Evolutionary conservation across 139 green algal genomes (phyloP), one percentile per base, ranked within the genome.

Genomic region (Chlorella sp.): DNA sequence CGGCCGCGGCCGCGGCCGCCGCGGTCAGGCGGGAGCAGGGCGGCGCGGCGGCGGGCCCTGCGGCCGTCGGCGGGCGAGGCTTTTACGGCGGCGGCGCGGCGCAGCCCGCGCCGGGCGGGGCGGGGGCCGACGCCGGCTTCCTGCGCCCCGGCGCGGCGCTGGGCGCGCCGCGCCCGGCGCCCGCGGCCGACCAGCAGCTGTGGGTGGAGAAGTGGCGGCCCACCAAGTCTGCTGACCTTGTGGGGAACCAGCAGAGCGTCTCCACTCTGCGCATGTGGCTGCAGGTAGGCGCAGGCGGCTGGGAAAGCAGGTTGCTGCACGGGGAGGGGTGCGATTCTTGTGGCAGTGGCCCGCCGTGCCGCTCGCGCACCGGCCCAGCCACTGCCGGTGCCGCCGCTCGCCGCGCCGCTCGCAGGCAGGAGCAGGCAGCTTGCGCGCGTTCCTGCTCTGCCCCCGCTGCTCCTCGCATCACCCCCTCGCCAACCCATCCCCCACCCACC

Each of bases 151-250:
- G n/a, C n/a, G n/a, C n/a, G n/a, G n/a, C n/a, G n/a, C n/a, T n/a
- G 60, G 11, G 27, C 17, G 25, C 43, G 6, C 45, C 29, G 3
- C 31, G 43, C 46, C 43, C 41, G 46, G 42, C 14, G 35, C 31
- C 41, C 31, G 48, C 53, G 19, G 56, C 41, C 38, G 69, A 36
- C 48, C 38, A 45, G 38, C 73, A 92, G 77, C 87, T 98, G 69
- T 98, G 95, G 95, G 93, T 97, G 33, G 91, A 97, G 80, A 98
- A 97, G 83, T 95, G 94, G 86, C 92, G 92, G 79, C 96, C 95
- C 4, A 76, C 81, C 35, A 82, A 50, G 25, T 81, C 80, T 0
- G 35, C n/a, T 2, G 94, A 99, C 71, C 86, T 99, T 19, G 89
- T 98, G 19, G 96, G 93, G 50, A 99, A 99, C 79, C 40, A 68